A percentile compares a stretch with the other conserved stretches of the same genome.
phyloP scores from a whole-genome alignment of 2,329 filamentous ascomycete genomes.

The Acephala macrosclerotiorum region DNA sequence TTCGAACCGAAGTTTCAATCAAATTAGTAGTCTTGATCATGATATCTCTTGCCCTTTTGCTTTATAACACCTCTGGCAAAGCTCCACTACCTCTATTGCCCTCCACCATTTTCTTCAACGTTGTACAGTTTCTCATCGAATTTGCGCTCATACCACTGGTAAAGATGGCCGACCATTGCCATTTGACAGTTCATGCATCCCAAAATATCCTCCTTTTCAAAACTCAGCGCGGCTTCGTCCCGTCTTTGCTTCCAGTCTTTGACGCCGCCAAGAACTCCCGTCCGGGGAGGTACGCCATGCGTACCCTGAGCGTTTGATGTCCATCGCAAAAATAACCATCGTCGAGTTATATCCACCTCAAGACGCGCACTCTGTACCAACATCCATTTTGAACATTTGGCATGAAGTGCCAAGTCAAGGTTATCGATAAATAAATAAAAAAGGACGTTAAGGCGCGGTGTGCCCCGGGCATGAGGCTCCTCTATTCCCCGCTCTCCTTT shows the following conservation, averaged over 20 bases:
- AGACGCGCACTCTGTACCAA: not conserved
- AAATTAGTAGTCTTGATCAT: not conserved
- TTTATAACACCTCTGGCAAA: not conserved
- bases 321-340: slow-evolving; percentile 22
- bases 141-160: not conserved
- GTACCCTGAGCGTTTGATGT: slow-evolving; percentile 31
- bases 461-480: slow-evolving; percentile 4
- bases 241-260: slow-evolving; percentile 22
- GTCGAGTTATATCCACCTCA: not conserved
- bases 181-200: slow-evolving; percentile 8
- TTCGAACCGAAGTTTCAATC: no score
- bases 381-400: not conserved
- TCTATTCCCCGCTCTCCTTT: slow-evolving; percentile 7
- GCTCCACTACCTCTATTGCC: not conserved
- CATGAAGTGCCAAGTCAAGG: not conserved
- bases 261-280: slow-evolving; percentile 22
- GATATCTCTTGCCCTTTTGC: not conserved
- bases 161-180: not conserved
- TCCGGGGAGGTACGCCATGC: slow-evolving; percentile 27
- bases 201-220: slow-evolving; percentile 13
- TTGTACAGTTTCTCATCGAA: not conserved
- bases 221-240: slow-evolving; percentile 18
- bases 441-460: not conserved
- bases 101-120: not conserved
- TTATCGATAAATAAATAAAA: slow-evolving; percentile 3